Evolutionary conservation across 345 rosid genomes (phyloP).

Genomic region (Populus nigra): DNA sequence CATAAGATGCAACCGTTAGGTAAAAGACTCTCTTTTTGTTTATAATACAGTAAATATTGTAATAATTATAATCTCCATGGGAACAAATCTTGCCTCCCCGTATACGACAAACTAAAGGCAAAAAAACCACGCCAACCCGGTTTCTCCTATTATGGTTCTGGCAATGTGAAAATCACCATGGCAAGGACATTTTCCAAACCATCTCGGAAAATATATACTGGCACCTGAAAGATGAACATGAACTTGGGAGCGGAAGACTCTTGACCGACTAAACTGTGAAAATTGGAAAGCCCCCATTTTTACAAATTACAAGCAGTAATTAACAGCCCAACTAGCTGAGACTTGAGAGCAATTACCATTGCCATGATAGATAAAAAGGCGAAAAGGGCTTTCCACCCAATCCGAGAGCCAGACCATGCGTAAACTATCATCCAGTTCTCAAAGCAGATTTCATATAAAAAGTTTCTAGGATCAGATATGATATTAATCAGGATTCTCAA

Average conservation of each 20-base stretch:
- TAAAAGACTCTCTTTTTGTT: too few relatives aligned
- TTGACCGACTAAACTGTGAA: too few relatives aligned
- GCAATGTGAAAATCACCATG: neutral
- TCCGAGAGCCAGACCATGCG: neutral
- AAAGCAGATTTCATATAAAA: neutral
- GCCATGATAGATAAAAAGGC: neutral
- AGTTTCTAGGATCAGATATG: neutral
- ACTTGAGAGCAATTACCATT: neutral
- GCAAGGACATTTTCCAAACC: neutral
- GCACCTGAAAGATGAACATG: neutral
- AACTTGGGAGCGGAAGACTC: too few relatives aligned
- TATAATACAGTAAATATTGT: neutral
- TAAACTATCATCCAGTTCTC: neutral
- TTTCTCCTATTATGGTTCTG: neutral
- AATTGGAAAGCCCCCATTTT: too few relatives aligned
- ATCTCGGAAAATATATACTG: neutral
- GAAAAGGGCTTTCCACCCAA: neutral
- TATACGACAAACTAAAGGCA: slow-evolving; percentile 13
- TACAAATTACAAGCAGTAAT: too few relatives aligned
- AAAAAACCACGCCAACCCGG: neutral
- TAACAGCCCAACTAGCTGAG: neutral
- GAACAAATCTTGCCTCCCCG: slow-evolving; percentile 30
- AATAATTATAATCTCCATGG: slow-evolving; percentile 15
- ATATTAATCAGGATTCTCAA: neutral
- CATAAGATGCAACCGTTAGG: too few relatives aligned